phyloP scores from a whole-genome alignment of 169 alveolate species.

The Cryptosporidium meleagridis region DNA sequence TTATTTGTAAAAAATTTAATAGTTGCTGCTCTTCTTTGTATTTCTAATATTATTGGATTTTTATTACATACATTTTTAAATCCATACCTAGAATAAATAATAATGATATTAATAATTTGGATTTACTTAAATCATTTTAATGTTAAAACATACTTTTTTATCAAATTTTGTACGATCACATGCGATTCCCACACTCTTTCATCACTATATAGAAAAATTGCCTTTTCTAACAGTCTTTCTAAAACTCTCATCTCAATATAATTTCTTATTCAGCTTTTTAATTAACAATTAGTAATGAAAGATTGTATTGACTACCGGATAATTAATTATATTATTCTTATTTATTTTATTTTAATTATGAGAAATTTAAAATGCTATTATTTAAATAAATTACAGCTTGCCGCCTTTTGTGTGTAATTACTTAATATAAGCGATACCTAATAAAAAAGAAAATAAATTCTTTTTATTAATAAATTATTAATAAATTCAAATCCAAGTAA shows the following conservation, averaged over 20 bases:
- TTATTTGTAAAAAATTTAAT: conserved; percentile 16
- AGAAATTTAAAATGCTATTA: too few relatives aligned
- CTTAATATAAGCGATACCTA: conserved; percentile 12
- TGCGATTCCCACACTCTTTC: conserved; percentile 70
- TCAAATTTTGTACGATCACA: conserved; percentile 22
- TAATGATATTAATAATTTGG: neutral
- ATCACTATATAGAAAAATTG: conserved; percentile 18
- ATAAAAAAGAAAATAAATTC: neutral
- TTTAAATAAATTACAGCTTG: neutral
- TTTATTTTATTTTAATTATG: too few relatives aligned
- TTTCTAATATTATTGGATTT: conserved; percentile 8
- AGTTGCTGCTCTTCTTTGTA: conserved; percentile 72
- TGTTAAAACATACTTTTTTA: conserved; percentile 41
- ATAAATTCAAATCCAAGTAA: too few relatives aligned
- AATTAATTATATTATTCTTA: too few relatives aligned
- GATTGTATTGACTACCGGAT: neutral
- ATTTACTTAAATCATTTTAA: neutral
- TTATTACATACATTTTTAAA: conserved; percentile 1
- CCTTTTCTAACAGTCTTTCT: neutral
- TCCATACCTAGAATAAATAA: conserved; percentile 30
- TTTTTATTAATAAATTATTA: too few relatives aligned
- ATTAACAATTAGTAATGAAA: too few relatives aligned
- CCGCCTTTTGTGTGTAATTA: conserved; percentile 32
- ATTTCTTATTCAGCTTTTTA: neutral
- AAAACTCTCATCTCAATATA: neutral